These are phyloP conservation scores for Tieghemiomyces parasiticus DNA, from an alignment of 192 early-diverging fungal species.

Conservation along the genomic window DNA sequence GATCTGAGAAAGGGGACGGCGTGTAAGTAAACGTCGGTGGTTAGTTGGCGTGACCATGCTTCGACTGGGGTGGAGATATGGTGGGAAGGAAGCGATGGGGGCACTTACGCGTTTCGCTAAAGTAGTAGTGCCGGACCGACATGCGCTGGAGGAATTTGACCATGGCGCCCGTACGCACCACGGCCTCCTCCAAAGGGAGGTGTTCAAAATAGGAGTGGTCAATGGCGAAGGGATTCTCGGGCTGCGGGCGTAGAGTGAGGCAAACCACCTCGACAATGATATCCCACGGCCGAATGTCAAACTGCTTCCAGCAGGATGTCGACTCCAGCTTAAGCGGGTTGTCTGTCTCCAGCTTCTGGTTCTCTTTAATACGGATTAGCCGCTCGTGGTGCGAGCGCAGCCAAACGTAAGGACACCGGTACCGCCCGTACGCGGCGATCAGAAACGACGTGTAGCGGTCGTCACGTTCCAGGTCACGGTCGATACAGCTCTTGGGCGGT, in stretches of 20 bases:
- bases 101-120: constrained; percentile 19
- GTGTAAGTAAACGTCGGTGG: background rate
- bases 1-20: background rate
- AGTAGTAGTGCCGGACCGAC: constrained; percentile 33
- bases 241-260: constrained; percentile 33
- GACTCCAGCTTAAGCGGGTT: constrained; percentile 46
- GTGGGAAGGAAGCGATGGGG: background rate
- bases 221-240: constrained; percentile 49
- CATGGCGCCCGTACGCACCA: constrained; percentile 49
- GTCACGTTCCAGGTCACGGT: constrained; percentile 23
- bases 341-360: constrained; percentile 37
- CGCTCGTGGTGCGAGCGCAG: constrained; percentile 41
- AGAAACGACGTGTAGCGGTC: constrained; percentile 36
- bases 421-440: constrained; percentile 50
- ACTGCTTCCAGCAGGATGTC: constrained; percentile 43
- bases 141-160: constrained; percentile 45
- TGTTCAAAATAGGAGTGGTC: constrained; percentile 41
- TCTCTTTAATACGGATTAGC: constrained; percentile 28
- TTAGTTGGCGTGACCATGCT: background rate
- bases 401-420: constrained; percentile 61
- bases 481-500: constrained; percentile 11
- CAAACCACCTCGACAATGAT: constrained; percentile 52
- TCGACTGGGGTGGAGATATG: background rate
- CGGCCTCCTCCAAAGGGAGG: constrained; percentile 44
- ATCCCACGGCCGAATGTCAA: constrained; percentile 45